Evolutionary conservation across 257 asterid genomes (phyloP), one percentile per base, ranked within the genome.

Genomic region (Ilex asprella): DNA sequence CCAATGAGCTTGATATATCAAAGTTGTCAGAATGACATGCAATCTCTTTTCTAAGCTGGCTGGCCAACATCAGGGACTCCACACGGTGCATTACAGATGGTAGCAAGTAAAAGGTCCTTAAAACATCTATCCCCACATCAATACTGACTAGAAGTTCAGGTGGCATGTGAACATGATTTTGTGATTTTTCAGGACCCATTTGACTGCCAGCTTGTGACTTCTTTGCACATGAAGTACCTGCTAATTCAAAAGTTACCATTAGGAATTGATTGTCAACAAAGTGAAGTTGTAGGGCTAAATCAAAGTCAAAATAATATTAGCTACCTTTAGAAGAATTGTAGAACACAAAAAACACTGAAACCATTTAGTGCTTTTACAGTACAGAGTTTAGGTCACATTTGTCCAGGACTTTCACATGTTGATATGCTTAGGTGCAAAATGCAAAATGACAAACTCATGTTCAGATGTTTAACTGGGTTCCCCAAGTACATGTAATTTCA

Each of bases 61-160:
- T 84, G 44, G 99, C 95, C 79, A 93, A 75, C 94, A 87, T 93
- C 60, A 93, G 79, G 58, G 92, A 82, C 79, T 87, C 95, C 64
- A 89, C 27, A 5, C 97, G 87, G 75, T 89, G 94, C 96, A 93
- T 85, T 66, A 93, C 31, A 21, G 99, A 93, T 10, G 99, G 99
- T 56, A 93, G 76, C 95, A 93, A 78, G 81, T 93, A 93, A 75
- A 84, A 81, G 31, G 96, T 64, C 66, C 80, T 93, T 75, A 93
- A 74, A 65, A 84, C 64, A 60, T 78, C 81, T n/a, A 74, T 71
- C 35, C 78, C 65, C 62, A 93, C 74, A 67, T 84, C 89, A 12
- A 81, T 68, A 65, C 81, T 77, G 55, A 82, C 81, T 30, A 93
- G 68, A 73, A 93, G 96, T 76, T 93, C 99, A 0, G 99, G 95